Percentiles rank a stretch among this genome's conserved stretches.
Evolutionary conservation across 805 yeast genomes (phyloP).

Genomic region (Crinitomyces ghanaensis): DNA sequence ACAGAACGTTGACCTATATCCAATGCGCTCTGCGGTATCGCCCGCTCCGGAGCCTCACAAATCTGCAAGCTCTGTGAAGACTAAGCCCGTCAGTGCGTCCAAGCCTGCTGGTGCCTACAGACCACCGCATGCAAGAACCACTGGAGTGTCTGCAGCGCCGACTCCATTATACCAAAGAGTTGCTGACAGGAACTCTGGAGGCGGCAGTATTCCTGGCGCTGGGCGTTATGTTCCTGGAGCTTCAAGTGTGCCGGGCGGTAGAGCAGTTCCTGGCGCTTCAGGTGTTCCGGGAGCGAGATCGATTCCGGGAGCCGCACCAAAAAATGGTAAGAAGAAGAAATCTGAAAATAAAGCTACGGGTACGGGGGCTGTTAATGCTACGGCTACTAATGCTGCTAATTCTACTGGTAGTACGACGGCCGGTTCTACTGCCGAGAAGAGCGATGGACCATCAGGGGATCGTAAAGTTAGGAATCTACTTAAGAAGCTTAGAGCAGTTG

Average conservation of each 20-base stretch:
- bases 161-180: slow-evolving; percentile 19
- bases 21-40: slow-evolving; percentile 32
- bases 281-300: slow-evolving; percentile 10
- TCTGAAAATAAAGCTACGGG: slow-evolving; percentile 3
- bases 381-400: slow-evolving; percentile 40
- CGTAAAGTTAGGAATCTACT: slow-evolving; percentile 83
- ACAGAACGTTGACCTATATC: slow-evolving; percentile 42
- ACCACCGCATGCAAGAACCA: slow-evolving; percentile 85
- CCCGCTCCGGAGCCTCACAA: slow-evolving; percentile 56
- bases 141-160: slow-evolving; percentile 23
- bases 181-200: slow-evolving; percentile 7
- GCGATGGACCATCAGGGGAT: slow-evolving; percentile 47
- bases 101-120: slow-evolving; percentile 85
- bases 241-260: no score
- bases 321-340: no score
- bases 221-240: slow-evolving; percentile 17
- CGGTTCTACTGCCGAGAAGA: slow-evolving; percentile 8
- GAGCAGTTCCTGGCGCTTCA: slow-evolving; percentile 26
- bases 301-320: slow-evolving; percentile 16
- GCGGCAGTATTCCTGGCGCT: slow-evolving; percentile 10
- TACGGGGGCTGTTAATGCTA: slow-evolving; percentile 45
- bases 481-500: slow-evolving; percentile 94
- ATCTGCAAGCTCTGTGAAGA: slow-evolving; percentile 38
- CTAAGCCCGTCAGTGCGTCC: slow-evolving; percentile 28
- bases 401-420: slow-evolving; percentile 58